These are phyloP conservation scores for Boletus tomentosulus DNA, from an alignment of 768 basidiomycete genomes.

Conservation along the genomic window DNA sequence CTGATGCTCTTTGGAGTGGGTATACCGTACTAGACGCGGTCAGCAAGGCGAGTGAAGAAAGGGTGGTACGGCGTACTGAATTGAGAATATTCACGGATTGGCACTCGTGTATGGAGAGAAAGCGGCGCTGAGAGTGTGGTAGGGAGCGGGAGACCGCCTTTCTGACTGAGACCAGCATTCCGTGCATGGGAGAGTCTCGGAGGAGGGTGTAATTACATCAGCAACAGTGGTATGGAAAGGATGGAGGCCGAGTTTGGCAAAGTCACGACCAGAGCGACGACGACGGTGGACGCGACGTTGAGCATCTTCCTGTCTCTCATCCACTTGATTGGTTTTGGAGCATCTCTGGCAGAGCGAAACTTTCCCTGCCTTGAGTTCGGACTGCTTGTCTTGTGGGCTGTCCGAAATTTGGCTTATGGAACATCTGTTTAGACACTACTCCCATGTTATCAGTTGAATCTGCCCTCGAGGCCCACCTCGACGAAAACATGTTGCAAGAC, in stretches of 20 bases:
- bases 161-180: conserved; percentile 66
- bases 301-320: conserved; percentile 70
- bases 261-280: conserved; percentile 62
- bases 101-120: conserved; percentile 96
- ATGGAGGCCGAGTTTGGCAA: conserved; percentile 4
- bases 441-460: conserved; percentile 14
- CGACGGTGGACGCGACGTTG: conserved; percentile 56
- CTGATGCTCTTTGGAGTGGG: conserved; percentile 88
- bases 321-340: conserved; percentile 38
- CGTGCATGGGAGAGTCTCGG: conserved; percentile 15
- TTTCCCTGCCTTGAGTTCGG: conserved; percentile 79
- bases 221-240: conserved; percentile 21
- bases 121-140: conserved; percentile 62
- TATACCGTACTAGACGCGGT: conserved; percentile 75
- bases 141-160: conserved; percentile 55
- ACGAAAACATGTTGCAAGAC: conserved; percentile 12
- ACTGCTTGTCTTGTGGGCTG: conserved; percentile 47
- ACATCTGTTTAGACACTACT: conserved; percentile 36
- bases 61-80: conserved; percentile 51
- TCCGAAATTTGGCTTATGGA: conserved; percentile 80
- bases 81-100: conserved; percentile 94
- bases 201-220: conserved; percentile 37
- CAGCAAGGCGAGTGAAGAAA: background rate
- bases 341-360: conserved; percentile 59
- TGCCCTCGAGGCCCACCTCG: conserved; percentile 23